These are phyloP conservation scores for Penicillium sp. DNA, from an alignment of 2,329 filamentous ascomycete species.

Conservation along the genomic window DNA sequence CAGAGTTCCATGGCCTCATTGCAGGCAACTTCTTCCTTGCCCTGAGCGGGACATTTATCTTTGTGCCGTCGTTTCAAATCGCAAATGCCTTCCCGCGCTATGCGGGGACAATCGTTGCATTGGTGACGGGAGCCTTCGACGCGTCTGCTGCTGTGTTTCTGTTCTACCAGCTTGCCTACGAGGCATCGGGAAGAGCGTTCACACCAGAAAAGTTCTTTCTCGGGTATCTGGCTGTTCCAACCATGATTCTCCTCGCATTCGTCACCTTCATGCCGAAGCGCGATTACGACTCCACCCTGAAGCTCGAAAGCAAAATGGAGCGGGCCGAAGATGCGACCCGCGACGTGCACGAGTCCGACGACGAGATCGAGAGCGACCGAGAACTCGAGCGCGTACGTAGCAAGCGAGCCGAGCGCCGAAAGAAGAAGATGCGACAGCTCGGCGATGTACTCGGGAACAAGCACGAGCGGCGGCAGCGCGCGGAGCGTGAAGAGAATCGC, in stretches of 20 bases:
- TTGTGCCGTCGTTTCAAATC: conserved; percentile 77
- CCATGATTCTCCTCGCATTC: conserved; percentile 62
- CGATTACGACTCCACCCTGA: conserved; percentile 75
- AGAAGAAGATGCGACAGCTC: conserved; percentile 64
- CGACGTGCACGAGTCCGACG: conserved; percentile 48
- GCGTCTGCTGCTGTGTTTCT: conserved; percentile 76
- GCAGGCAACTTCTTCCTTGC: conserved; percentile 71
- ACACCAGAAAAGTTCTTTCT: conserved; percentile 66
- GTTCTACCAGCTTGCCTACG: conserved; percentile 69
- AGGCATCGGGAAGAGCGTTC: conserved; percentile 46
- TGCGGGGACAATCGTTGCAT: conserved; percentile 70
- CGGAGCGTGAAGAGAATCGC: conserved; percentile 61
- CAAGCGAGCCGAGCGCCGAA: conserved; percentile 58
- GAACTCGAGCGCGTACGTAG: conserved; percentile 50
- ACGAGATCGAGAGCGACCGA: conserved; percentile 50
- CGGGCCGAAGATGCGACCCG: conserved; percentile 37
- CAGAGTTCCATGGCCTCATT: conserved; percentile 69
- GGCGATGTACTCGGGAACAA: conserved; percentile 67
- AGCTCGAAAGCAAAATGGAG: conserved; percentile 69
- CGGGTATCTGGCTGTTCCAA: conserved; percentile 67
- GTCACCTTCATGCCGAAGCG: conserved; percentile 66
- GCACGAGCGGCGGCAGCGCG: conserved; percentile 59
- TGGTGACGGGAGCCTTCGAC: conserved; percentile 79
- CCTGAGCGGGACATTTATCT: conserved; percentile 74
- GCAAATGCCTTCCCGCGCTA: conserved; percentile 76